phyloP scores from a whole-genome alignment of 345 rosid species.

The Brassica rapa region DNA sequence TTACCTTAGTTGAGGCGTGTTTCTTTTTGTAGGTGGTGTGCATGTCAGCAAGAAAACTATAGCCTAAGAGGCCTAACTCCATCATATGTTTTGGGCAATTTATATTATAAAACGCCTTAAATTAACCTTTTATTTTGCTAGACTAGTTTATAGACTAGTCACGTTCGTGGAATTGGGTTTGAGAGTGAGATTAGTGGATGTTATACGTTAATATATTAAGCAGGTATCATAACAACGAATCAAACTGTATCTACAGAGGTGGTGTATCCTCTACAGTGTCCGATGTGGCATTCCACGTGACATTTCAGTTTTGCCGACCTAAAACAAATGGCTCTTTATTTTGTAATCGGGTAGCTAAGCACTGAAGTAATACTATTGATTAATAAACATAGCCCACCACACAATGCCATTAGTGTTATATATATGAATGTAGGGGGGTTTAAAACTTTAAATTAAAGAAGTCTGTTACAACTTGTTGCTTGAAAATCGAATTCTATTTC shows the following conservation, averaged over 20 bases:
- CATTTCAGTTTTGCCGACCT: constrained; percentile 5
- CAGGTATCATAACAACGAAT: constrained; percentile 25
- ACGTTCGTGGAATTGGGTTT: constrained; percentile 29
- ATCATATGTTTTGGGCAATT: constrained; percentile 28
- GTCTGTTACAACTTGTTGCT: no score
- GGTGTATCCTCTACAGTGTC: constrained; percentile 25
- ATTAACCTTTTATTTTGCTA: not conserved
- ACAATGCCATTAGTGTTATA: constrained; percentile 10
- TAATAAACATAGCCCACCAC: constrained; percentile 26
- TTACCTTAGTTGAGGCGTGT: not conserved
- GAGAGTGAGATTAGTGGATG: constrained; percentile 44
- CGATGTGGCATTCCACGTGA: constrained; percentile 23
- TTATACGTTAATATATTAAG: constrained; percentile 27
- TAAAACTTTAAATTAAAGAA: no score
- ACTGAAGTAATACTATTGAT: constrained; percentile 1
- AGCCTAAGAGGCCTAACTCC: constrained; percentile 45
- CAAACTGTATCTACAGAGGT: constrained; percentile 23
- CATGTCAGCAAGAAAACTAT: constrained; percentile 38
- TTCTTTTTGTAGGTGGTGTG: constrained; percentile 32
- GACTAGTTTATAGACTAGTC: constrained; percentile 25
- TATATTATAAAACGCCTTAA: not conserved
- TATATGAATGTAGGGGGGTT: no score
- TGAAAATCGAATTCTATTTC: no score
- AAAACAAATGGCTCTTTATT: constrained; percentile 3
- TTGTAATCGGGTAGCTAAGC: constrained; percentile 20